Evolutionary conservation across 108 stramenopile species (phyloP), one percentile per base, ranked within the genome.

Genomic region (Chaetoceros muelleri): DNA sequence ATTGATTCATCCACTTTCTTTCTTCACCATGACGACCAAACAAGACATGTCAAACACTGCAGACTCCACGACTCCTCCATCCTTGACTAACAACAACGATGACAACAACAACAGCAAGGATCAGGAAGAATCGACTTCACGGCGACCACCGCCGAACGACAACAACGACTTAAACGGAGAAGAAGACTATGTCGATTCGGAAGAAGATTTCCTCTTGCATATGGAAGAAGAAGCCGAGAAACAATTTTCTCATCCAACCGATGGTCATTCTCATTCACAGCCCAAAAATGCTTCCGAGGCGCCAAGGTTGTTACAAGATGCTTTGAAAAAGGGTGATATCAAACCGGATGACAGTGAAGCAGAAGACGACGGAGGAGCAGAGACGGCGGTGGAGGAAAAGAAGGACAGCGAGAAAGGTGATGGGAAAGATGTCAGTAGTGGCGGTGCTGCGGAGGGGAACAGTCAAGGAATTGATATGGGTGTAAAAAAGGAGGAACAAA

Each of bases 261-360:
- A 24, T 21, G 47, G 30, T 3, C 58, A 65, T 24, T 61, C 61
- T 17, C 66, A 79, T 28, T 52, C 45, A 19, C 81, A 83, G 60
- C 80, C 81, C 2, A 76, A 67, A 20, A 84, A 90, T 28, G 71
- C 82, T 19, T 57, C 26, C 26, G 67, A 64, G 0, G 87, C 87
- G 27, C 87, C 87, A 46, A 82, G 65, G 52, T 62, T 92, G 34
- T 34, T 92, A 24, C 75, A 79, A 67, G 57, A 70, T 23, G 84
- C 84, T 3, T 61, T 86, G 50, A 70, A 69, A 28, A 69, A 72
- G 44, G 90, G 84, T 28, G 64, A 84, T 50, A 84, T 85, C 47
- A 71, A 74, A 8, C 69, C 73, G 48, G 76, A 78, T 31, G 80
- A 84, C 23, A 76, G 77, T 28, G 82, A 82, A 66, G 68, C 60